Percentiles rank a stretch among this genome's conserved stretches.
Evolutionary conservation across 164 flowering plant species (phyloP).

Genomic region (Saururus chinensis): DNA sequence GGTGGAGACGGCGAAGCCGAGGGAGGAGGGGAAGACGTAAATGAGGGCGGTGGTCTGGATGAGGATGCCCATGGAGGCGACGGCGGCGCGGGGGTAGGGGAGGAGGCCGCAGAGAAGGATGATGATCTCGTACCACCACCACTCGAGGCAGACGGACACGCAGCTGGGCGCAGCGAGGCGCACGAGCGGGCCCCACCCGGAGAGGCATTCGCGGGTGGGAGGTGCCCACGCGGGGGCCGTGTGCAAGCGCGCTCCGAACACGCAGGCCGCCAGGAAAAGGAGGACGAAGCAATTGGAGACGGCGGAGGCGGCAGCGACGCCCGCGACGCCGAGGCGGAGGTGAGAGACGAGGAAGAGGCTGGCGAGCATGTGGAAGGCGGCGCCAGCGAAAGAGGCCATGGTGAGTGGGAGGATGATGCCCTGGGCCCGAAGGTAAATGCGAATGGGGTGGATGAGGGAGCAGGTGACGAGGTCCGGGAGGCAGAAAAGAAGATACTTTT

Average conservation of each 20-base stretch:
- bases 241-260: conserved; percentile 31
- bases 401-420: conserved; percentile 82
- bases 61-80: conserved; percentile 86
- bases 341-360: conserved; percentile 36
- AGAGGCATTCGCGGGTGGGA: conserved; percentile 49
- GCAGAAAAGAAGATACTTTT: conserved; percentile 48
- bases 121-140: conserved; percentile 99
- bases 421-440: conserved; percentile 91
- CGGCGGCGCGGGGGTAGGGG: conserved; percentile 51
- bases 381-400: conserved; percentile 46
- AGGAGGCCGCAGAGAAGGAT: conserved; percentile 72
- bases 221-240: conserved; percentile 34
- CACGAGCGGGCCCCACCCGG: conserved; percentile 68
- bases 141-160: conserved; percentile 82
- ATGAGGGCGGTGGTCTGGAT: conserved; percentile 84
- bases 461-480: conserved; percentile 73
- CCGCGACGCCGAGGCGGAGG: conserved; percentile 50
- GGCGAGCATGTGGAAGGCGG: conserved; percentile 50
- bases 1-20: conserved; percentile 79
- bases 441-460: conserved; percentile 77
- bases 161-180: conserved; percentile 79
- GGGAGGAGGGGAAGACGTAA: conserved; percentile 78
- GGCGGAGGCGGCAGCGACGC: conserved; percentile 65
- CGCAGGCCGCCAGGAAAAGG: conserved; percentile 25
- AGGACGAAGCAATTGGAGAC: conserved; percentile 42